Base-by-base conservation (phyloP, 768 basidiomycete species). In the Clathrus columnatus region DNA sequence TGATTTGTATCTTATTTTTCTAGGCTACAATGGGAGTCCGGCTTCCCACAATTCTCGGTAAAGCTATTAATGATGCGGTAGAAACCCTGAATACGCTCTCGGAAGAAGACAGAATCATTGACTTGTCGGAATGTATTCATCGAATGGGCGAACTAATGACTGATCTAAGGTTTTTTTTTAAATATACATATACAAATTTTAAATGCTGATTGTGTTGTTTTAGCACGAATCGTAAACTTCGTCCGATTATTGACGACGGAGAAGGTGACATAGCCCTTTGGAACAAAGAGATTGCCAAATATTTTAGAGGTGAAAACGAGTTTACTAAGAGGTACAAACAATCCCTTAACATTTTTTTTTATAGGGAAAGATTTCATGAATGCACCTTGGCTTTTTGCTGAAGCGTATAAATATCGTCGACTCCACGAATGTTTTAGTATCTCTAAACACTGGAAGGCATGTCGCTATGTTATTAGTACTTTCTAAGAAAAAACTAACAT, bases 281-380 rank as follows among this genome's bases (percentile, higher is more conserved):
- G 94, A 97, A 97, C 72, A 95, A 95, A 67, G 91, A 92, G 68
- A 95, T 95, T 48, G 91, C 91, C 46, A 91, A 91, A 66, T 96
- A 81, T 68, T 96, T 96, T 72, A 84, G 91, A 72, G 90, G 89
- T 82, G 41, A 42, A 42, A 42, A 42, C 41, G 41, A 11, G 41
- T 18, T 7, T 51, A 8, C 24, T 2, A 36, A 6, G 27, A 36
- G 4, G 17, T 32, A 49, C 29, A 7, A 10, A 21, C 10, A 46
- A 18, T 7, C 26, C 18, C 30, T 21, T 2, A 14, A 16, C 5
- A 41, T n/a, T n/a, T n/a, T n/a, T n/a, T 42, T 26, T 7, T 47
- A 27, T 58, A 84, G 87, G 87, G 27, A 90, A 88, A 69, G 84
- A 89, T 63, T 93, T 91, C 64, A 94, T 95, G 91, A 92, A 89